phyloP scores from a whole-genome alignment of 805 yeast species.

The Candida odintsovae region DNA sequence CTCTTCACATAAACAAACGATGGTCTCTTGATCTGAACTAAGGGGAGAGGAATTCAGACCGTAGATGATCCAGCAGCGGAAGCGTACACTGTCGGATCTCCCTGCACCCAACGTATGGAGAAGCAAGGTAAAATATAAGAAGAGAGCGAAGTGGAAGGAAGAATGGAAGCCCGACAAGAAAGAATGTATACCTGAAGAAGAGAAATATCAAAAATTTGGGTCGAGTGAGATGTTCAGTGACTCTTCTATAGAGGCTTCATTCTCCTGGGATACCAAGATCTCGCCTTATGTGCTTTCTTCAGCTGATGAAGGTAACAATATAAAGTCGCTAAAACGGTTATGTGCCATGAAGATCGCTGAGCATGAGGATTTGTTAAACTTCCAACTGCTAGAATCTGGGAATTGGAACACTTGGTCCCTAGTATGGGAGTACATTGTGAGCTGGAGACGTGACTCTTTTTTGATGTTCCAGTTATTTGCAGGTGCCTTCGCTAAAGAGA shows the following conservation, averaged over 20 bases:
- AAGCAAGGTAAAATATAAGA: neutral
- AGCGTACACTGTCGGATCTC: neutral
- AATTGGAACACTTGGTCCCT: slow-evolving; percentile 25
- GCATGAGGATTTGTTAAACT: slow-evolving; percentile 15
- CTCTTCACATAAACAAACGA: neutral
- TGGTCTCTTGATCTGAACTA: neutral
- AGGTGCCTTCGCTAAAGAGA: slow-evolving; percentile 15
- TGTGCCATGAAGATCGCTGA: slow-evolving; percentile 25
- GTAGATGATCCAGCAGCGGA: neutral
- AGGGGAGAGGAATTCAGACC: neutral
- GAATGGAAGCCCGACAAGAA: neutral
- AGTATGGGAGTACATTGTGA: slow-evolving; percentile 29
- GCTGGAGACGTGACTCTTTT: slow-evolving; percentile 27
- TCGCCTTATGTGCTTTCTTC: slow-evolving; percentile 7
- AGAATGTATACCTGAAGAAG: slow-evolving; percentile 7
- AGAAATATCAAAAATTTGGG: slow-evolving; percentile 16
- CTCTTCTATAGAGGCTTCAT: slow-evolving; percentile 10
- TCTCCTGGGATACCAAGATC: slow-evolving; percentile 13
- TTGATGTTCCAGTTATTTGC: slow-evolving; percentile 25
- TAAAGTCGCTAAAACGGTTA: slow-evolving; percentile 19
- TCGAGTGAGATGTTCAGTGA: slow-evolving; percentile 14
- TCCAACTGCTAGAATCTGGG: slow-evolving; percentile 16
- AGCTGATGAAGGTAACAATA: slow-evolving; percentile 5
- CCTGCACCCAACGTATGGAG: neutral
- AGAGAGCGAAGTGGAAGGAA: neutral